Percentiles rank a stretch among this genome's conserved stretches.
These are phyloP conservation scores for Lasiosphaeriaceae sp. DNA, from an alignment of 495 filamentous ascomycete species.

Conservation along the genomic window DNA sequence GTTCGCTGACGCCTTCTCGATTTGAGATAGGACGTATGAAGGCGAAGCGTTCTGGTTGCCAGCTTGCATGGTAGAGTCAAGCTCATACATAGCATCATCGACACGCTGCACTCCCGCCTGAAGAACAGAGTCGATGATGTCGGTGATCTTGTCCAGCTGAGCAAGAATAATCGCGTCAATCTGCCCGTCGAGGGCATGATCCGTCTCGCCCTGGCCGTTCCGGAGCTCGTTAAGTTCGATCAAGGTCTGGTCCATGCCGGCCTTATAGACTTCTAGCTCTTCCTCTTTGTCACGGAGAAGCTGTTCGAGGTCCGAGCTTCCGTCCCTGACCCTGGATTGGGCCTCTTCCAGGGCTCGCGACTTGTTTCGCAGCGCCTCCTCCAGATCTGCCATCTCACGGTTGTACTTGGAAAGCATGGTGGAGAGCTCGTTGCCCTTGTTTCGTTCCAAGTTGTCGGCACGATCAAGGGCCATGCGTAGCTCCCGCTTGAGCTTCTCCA, in stretches of 20 bases:
- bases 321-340: slow-evolving; percentile 69
- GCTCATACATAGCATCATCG: slow-evolving; percentile 93
- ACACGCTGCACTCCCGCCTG: slow-evolving; percentile 91
- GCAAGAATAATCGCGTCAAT: slow-evolving; percentile 82
- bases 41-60: slow-evolving; percentile 97
- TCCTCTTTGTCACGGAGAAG: slow-evolving; percentile 89
- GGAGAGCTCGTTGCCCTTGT: slow-evolving; percentile 90
- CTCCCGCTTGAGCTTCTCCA: slow-evolving; percentile 96
- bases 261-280: slow-evolving; percentile 94
- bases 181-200: slow-evolving; percentile 81
- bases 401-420: slow-evolving; percentile 94
- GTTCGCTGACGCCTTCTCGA: slow-evolving; percentile 92
- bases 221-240: slow-evolving; percentile 84
- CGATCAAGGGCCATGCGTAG: slow-evolving; percentile 88
- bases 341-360: slow-evolving; percentile 82
- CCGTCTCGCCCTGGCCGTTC: slow-evolving; percentile 64
- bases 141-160: slow-evolving; percentile 88
- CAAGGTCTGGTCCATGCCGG: slow-evolving; percentile 92
- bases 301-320: slow-evolving; percentile 78
- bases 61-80: slow-evolving; percentile 96
- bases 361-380: slow-evolving; percentile 88
- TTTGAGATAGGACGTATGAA: slow-evolving; percentile 91
- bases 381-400: slow-evolving; percentile 91
- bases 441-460: slow-evolving; percentile 86
- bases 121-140: slow-evolving; percentile 95